Evolutionary conservation across 495 filamentous ascomycete species (phyloP).

Genomic region (Aspergillus sclerotioniger): DNA sequence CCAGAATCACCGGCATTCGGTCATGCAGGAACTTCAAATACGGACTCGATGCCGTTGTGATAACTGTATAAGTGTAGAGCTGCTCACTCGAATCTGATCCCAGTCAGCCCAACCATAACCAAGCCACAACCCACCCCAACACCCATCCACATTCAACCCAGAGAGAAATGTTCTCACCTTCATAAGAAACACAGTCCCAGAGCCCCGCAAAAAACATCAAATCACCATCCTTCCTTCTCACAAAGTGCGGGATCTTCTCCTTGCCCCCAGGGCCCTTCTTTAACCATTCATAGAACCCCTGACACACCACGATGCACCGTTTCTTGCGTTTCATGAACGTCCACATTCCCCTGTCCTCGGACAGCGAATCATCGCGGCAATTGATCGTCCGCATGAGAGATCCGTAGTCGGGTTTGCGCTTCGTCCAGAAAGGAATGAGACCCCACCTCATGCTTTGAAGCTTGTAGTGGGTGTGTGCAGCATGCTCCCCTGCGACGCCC

Average conservation of each 20-base stretch:
- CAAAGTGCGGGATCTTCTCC: constrained; percentile 78
- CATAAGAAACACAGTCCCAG: constrained; percentile 84
- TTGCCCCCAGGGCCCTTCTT: constrained; percentile 72
- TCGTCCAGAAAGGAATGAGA: constrained; percentile 88
- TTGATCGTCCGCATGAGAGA: constrained; percentile 87
- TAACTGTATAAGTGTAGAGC: constrained; percentile 83
- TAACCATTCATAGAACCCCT: constrained; percentile 97
- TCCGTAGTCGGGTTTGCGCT: constrained; percentile 72
- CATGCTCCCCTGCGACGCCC: constrained; percentile 3
- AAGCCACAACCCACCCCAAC: too few species aligned
- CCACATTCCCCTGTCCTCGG: constrained; percentile 81
- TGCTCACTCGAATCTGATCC: constrained; percentile 51
- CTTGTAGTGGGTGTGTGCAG: constrained; percentile 59
- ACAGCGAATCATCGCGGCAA: constrained; percentile 86
- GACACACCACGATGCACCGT: constrained; percentile 79
- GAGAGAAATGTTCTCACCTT: constrained; percentile 64
- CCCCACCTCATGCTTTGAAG: constrained; percentile 94
- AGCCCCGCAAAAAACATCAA: constrained; percentile 89
- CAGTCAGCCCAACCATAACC: constrained; percentile 6
- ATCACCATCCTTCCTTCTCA: constrained; percentile 75
- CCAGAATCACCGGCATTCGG: constrained; percentile 91
- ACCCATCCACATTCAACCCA: neutral
- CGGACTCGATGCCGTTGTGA: constrained; percentile 80
- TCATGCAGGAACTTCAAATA: constrained; percentile 85
- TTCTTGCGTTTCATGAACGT: constrained; percentile 83